Evolutionary conservation across 139 green algal species (phyloP), one percentile per base, ranked within the genome.

Genomic region (Diplosphaera chodatii): DNA sequence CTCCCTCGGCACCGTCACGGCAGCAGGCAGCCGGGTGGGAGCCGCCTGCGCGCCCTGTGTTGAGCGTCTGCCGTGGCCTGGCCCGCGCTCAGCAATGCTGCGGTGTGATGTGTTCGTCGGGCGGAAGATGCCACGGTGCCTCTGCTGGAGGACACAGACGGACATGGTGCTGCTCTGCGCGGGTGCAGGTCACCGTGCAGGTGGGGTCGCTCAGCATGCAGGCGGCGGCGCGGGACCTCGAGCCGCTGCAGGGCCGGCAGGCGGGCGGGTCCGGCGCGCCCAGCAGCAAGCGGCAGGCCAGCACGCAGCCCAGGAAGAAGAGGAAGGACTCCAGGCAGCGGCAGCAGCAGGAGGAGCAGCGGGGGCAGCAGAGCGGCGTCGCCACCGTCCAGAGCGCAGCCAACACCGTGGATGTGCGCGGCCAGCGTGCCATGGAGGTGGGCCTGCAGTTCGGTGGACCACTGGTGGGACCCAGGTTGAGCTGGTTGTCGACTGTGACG

Each of bases 391-490:
- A 85, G 72, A 76, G 67, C 2, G 55, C 37, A 4, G 23, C 31
- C 55, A 89, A 89, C 66, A 86, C 83, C 13, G 40, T 87, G 21
- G 83, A 89, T 40, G 66, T 87, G 28, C 64, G 83, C 2, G 83
- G 83, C 33, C 32, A 66, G 68, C 8, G 29, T 0, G 55, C 64
- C 4, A 59, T 77, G 8, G 74, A 80, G 25, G 81, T 78, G 10
- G 40, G 48, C 48, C 37, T 48, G 37, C 37, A 20, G 37, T 10
- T 48, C 37, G 6, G 37, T 10, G 37, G n/a, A n/a, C n/a, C n/a
- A n/a, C n/a, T n/a, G n/a, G n/a, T n/a, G n/a, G n/a, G n/a, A n/a
- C n/a, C n/a, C n/a, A n/a, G n/a, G n/a, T n/a, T n/a, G n/a, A n/a
- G n/a, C n/a, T n/a, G n/a, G n/a, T n/a, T n/a, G n/a, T n/a, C n/a